Evolutionary conservation across 2,329 filamentous ascomycete genomes (phyloP).

Genomic region (Fusarium continuum): DNA sequence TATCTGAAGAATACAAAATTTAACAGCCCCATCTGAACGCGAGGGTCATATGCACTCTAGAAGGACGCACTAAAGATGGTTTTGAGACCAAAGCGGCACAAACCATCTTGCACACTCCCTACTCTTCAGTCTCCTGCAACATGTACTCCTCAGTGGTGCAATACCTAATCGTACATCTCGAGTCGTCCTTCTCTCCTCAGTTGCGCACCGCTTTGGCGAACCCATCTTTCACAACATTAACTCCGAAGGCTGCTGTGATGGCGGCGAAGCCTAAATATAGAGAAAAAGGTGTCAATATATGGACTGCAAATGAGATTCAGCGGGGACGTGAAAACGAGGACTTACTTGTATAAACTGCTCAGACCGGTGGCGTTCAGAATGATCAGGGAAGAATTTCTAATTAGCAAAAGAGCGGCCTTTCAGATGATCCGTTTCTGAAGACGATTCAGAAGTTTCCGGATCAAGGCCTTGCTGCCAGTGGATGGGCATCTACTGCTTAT

Average conservation of each 20-base stretch:
- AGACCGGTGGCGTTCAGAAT: neutral
- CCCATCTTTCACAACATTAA: constrained; percentile 1
- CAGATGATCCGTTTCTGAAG: neutral
- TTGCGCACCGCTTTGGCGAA: constrained; percentile 9
- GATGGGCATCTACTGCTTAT: neutral
- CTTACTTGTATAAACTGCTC: neutral
- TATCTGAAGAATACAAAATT: neutral
- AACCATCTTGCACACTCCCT: constrained; percentile 5
- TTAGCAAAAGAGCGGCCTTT: neutral
- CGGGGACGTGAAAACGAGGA: neutral
- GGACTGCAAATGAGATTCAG: constrained; percentile 12
- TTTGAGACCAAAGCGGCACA: constrained; percentile 12
- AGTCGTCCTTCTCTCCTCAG: neutral
- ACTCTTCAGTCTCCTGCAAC: neutral
- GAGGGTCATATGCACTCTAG: constrained; percentile 1
- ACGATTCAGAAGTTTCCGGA: neutral
- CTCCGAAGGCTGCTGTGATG: constrained; percentile 1
- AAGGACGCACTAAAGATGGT: neutral
- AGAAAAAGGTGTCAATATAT: constrained; percentile 11
- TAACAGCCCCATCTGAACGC: constrained; percentile 5
- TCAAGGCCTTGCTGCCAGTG: constrained; percentile 2
- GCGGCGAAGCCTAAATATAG: neutral
- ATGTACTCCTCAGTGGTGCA: neutral
- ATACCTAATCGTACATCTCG: neutral
- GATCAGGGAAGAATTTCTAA: neutral